Conservation (phyloP, 2,329 filamentous ascomycete genomes). For the Akanthomyces uredinophilus region DNA sequence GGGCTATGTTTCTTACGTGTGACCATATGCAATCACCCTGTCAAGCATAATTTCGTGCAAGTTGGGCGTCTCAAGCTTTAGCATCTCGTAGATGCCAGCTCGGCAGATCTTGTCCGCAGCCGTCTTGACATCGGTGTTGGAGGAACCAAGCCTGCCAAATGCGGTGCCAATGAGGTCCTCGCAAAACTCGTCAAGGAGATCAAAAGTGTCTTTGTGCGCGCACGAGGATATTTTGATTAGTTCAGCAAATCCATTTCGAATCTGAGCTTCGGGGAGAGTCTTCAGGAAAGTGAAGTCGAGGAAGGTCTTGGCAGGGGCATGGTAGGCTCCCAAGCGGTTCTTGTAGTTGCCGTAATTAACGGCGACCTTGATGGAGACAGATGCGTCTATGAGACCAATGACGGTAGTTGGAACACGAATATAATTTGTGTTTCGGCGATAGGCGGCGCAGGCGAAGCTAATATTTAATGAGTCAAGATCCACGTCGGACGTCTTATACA, state of each 20-base stretch:
- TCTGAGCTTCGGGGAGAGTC: conserved; percentile 60
- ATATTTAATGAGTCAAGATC: conserved; percentile 19
- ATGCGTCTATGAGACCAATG: conserved; percentile 70
- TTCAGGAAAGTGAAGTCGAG: conserved; percentile 69
- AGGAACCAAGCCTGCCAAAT: conserved; percentile 58
- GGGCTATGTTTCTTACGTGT: conserved; percentile 47
- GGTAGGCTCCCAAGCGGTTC: conserved; percentile 68
- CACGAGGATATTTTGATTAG: conserved; percentile 72
- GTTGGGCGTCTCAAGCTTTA: conserved; percentile 68
- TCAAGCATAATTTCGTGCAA: conserved; percentile 69
- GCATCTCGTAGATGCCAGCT: conserved; percentile 67
- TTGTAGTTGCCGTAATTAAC: conserved; percentile 75
- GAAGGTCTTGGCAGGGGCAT: conserved; percentile 67
- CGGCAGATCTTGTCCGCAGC: conserved; percentile 64
- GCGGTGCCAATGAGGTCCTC: conserved; percentile 60
- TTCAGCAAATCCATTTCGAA: conserved; percentile 70
- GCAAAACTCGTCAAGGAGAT: conserved; percentile 63
- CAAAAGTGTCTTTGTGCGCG: conserved; percentile 59
- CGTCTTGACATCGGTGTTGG: conserved; percentile 48
- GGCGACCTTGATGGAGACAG: conserved; percentile 72
- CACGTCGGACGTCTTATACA: conserved; percentile 23
- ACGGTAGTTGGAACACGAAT: conserved; percentile 70
- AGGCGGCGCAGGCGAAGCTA: conserved; percentile 65
- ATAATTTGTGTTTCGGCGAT: conserved; percentile 68
- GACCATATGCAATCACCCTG: conserved; percentile 67